Evolutionary conservation across 2,329 filamentous ascomycete genomes (phyloP).

Genomic region (Cladosporium sp.): DNA sequence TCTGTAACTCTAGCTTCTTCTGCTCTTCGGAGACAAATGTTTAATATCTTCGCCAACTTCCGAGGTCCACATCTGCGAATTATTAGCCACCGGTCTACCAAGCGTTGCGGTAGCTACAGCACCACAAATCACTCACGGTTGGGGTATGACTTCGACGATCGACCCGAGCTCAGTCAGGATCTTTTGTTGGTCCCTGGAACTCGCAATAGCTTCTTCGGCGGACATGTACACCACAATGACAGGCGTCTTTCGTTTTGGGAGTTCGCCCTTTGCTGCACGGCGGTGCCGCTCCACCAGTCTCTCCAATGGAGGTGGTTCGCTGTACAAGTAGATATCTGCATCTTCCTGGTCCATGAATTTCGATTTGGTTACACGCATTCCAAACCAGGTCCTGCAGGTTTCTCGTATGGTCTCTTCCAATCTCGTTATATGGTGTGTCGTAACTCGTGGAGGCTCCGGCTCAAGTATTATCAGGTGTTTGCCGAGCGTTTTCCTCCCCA

Average conservation of each 20-base stretch:
- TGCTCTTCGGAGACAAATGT: slow-evolving; percentile 26
- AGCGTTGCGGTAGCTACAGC: too few relatives aligned
- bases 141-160: slow-evolving; percentile 33
- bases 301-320: slow-evolving; percentile 22
- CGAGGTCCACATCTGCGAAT: slow-evolving; percentile 34
- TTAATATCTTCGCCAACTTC: slow-evolving; percentile 36
- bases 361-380: slow-evolving; percentile 19
- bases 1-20: slow-evolving; percentile 14
- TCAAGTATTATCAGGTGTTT: slow-evolving; percentile 22
- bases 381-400: slow-evolving; percentile 22
- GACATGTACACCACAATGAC: slow-evolving; percentile 36
- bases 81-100: background rate
- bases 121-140: slow-evolving; percentile 18
- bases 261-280: background rate
- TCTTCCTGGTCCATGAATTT: slow-evolving; percentile 15
- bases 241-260: slow-evolving; percentile 16
- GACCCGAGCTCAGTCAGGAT: slow-evolving; percentile 18
- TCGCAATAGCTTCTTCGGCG: slow-evolving; percentile 27
- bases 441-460: slow-evolving; percentile 1
- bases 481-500: slow-evolving; percentile 15
- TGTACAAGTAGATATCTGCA: slow-evolving; percentile 23
- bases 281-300: slow-evolving; percentile 16
- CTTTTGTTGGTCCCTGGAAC: slow-evolving; percentile 18
- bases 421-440: slow-evolving; percentile 16
- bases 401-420: slow-evolving; percentile 20